Evolutionary conservation across 208 protist genomes (phyloP), one percentile per base, ranked within the genome.

Genomic region (Wallacemonas rigidus): DNA sequence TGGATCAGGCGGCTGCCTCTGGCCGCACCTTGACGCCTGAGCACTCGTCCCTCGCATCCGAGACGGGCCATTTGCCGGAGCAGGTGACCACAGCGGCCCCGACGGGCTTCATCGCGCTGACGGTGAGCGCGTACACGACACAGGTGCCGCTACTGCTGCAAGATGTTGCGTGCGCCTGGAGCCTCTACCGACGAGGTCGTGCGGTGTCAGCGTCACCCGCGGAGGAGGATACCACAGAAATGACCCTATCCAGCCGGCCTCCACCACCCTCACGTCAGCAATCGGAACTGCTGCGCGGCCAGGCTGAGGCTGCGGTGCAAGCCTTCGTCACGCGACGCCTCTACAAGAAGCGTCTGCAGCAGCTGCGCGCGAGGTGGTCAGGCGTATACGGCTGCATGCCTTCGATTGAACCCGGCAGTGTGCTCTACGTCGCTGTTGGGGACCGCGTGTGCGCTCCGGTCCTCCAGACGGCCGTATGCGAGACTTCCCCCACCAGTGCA

Each of bases 101-200:
- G 9, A 9, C 43, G 56, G 36, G 8, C 56, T 62, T 62, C 36
- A 6, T 41, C 35, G 36, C 35, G 15, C 35, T 62, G 36, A 62
- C 56, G 11, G 26, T 6, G n/a, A 56, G 7, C 2, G 72, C 55
- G 36, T 88, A 86, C 67, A 62, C 67, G 6, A 76, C 77, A 2
- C 71, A 76, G 3, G 78, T 91, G 17, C 86, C 86, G 5, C n/a
- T 91, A 41, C 62, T 81, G 54, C 58, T 91, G 62, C 86, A 91
- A 39, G 86, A 91, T 38, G 51, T 88, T 1, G 80, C 74, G 5
- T 79, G 71, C 43, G 68, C 62, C 44, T 91, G 86, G 82, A 64
- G 71, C 53, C 39, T 75, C 69, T 39, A 58, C 6, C 54, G n/a
- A 7, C 54, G 54, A 17, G 54, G 12, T 6, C 54, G 54, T 35